Evolutionary conservation across 192 early-diverging fungal species (phyloP).

Genomic region (Coemansia sp.): DNA sequence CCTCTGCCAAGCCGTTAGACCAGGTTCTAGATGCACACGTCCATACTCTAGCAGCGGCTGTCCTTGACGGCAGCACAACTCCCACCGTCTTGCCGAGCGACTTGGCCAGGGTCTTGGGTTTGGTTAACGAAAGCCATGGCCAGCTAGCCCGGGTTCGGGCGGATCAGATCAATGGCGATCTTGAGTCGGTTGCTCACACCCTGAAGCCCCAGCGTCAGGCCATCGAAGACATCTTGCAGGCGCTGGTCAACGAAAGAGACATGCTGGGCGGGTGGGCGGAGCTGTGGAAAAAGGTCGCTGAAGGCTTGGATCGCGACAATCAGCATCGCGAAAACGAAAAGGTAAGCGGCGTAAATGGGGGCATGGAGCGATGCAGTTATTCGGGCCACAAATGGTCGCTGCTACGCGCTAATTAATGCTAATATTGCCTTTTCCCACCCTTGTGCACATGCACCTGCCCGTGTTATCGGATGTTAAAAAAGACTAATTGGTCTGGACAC

Average conservation of each 20-base stretch:
- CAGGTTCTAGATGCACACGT: neutral
- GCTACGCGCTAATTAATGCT: no score
- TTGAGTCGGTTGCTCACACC: slow-evolving; percentile 2
- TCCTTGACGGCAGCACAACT: no score
- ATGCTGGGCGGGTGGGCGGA: slow-evolving; percentile 23
- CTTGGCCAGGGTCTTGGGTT: slow-evolving; percentile 3
- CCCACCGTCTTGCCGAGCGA: slow-evolving; percentile 5
- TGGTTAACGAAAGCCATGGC: slow-evolving; percentile 10
- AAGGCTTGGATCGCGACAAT: slow-evolving; percentile 20
- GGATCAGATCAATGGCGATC: neutral
- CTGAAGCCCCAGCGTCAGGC: slow-evolving; percentile 6
- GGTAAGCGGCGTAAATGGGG: slow-evolving; percentile 3
- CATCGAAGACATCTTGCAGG: neutral
- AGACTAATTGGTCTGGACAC: no score
- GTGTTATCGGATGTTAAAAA: no score
- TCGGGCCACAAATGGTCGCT: no score
- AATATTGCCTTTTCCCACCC: no score
- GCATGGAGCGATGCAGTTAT: neutral
- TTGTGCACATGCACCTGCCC: no score
- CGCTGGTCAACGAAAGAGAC: slow-evolving; percentile 17
- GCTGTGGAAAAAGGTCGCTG: slow-evolving; percentile 24
- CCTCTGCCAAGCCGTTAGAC: no score
- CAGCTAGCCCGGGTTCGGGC: slow-evolving; percentile 14
- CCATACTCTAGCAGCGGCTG: neutral
- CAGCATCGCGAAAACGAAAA: slow-evolving; percentile 11